Base-by-base conservation (phyloP, 192 early-diverging fungal genomes). In the Backusella circina region DNA sequence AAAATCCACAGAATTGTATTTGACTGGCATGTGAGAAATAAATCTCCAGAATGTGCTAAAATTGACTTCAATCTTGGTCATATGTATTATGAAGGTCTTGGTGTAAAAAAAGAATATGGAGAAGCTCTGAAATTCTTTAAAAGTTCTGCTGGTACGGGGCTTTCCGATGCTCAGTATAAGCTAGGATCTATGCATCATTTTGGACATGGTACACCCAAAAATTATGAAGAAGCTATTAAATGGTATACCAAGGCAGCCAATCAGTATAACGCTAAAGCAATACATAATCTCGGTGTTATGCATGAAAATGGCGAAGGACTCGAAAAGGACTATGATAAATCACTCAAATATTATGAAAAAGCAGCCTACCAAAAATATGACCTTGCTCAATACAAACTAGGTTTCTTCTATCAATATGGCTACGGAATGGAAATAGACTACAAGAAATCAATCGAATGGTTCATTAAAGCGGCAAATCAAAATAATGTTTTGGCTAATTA, bases 171-270 rank as follows among this genome's bases (percentile, higher is more conserved):
- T 41, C 39, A 41, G 16, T 41, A 41, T 41, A 41, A 41, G 16
- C 0, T 41, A 41, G 39, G 39, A 16, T 41, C 39, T 16, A 12
- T 41, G 39, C 15, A 41, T 41, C 39, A 41, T 41, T 5, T 41
- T 16, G 39, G 39, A 15, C 39, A 41, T 41, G 39, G 72, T 16
- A 74, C 75, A 5, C 13, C 15, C 12, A 57, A 54, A 70, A 28
- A 66, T 66, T 54, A 75, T 50, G 9, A 26, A 9, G 50, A 77
- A 38, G 82, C 81, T 12, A 41, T 76, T 13, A 5, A 80, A 6
- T 82, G 81, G 47, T 83, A 80, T 54, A 2, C 13, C 16, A 78
- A 64, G n/a, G 81, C 82, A 10, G 82, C 82, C 23, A 28, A n/a
- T 31, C 72, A 74, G 33, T 78, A 65, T 21, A 15, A 84, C 18